A percentile compares a stretch with the other conserved stretches of the same genome.
These are phyloP conservation scores for Phaffia australis DNA, from an alignment of 768 basidiomycete genomes.

Conservation along the genomic window DNA sequence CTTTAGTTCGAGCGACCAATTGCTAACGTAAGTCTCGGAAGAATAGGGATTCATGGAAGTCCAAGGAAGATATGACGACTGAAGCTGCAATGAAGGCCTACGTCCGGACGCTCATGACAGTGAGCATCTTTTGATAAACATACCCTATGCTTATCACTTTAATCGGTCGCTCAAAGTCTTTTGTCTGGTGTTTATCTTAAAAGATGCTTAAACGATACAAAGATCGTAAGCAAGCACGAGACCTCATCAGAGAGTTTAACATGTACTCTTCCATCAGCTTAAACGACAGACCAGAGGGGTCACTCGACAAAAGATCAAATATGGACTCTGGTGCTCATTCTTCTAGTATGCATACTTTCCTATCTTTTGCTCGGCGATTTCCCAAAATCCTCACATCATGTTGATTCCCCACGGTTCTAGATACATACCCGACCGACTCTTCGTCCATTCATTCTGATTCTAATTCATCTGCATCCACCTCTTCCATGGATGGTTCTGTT, in stretches of 20 bases:
- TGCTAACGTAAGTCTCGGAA: neutral
- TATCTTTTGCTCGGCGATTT: neutral
- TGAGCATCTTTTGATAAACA: neutral
- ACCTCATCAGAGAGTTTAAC: slow-evolving; percentile 20
- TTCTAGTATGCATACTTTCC: neutral
- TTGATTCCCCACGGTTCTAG: neutral
- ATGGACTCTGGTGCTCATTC: neutral
- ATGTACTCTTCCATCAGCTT: slow-evolving; percentile 2
- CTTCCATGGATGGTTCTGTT: neutral
- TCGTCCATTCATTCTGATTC: neutral
- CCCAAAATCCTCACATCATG: neutral
- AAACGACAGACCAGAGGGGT: neutral
- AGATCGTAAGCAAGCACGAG: slow-evolving; percentile 16
- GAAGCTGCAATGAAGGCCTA: slow-evolving; percentile 21
- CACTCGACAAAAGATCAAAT: neutral
- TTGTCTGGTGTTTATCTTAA: neutral
- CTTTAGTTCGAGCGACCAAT: neutral
- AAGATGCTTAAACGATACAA: slow-evolving; percentile 23
- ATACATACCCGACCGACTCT: neutral
- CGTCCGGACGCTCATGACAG: slow-evolving; percentile 12
- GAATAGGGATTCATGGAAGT: slow-evolving; percentile 23
- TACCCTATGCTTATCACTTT: neutral
- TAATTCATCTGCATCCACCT: neutral
- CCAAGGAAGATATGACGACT: neutral
- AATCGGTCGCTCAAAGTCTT: neutral